phyloP scores from a whole-genome alignment of 2,329 filamentous ascomycete species.

The Xylariaceae sp. region DNA sequence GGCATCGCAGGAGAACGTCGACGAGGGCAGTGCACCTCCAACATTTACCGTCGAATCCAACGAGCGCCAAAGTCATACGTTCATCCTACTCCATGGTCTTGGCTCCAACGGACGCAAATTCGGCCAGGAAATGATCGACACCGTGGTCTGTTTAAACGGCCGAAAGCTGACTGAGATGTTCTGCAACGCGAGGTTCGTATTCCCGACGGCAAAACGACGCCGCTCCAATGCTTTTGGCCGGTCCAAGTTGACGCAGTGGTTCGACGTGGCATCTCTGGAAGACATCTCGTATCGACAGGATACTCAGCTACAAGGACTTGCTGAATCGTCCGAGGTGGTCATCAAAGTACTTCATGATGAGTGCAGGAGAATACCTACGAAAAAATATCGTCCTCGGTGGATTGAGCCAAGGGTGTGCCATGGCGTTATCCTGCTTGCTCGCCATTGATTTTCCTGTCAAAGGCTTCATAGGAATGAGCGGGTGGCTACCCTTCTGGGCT shows the following conservation, averaged over 20 bases:
- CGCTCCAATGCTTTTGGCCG: conserved; percentile 39
- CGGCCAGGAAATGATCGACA: conserved; percentile 28
- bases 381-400: conserved; percentile 45
- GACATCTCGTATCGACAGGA: conserved; percentile 37
- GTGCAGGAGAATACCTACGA: conserved; percentile 17
- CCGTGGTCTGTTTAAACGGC: conserved; percentile 21
- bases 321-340: conserved; percentile 34
- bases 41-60: conserved; percentile 18
- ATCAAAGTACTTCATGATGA: conserved; percentile 31
- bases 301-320: conserved; percentile 39
- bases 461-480: conserved; percentile 44
- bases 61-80: conserved; percentile 11
- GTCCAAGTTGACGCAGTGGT: conserved; percentile 45
- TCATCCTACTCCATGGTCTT: conserved; percentile 18
- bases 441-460: conserved; percentile 32
- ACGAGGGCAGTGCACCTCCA: too few species aligned
- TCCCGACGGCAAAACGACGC: conserved; percentile 43
- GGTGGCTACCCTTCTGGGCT: conserved; percentile 37
- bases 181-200: conserved; percentile 42
- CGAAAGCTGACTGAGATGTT: conserved; percentile 28
- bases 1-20: too few species aligned
- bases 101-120: conserved; percentile 23
- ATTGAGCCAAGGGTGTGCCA: conserved; percentile 50
- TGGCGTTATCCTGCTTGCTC: conserved; percentile 38
- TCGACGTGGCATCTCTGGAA: conserved; percentile 39